phyloP scores from a whole-genome alignment of 257 asterid genomes.

The Solanum chilense region DNA sequence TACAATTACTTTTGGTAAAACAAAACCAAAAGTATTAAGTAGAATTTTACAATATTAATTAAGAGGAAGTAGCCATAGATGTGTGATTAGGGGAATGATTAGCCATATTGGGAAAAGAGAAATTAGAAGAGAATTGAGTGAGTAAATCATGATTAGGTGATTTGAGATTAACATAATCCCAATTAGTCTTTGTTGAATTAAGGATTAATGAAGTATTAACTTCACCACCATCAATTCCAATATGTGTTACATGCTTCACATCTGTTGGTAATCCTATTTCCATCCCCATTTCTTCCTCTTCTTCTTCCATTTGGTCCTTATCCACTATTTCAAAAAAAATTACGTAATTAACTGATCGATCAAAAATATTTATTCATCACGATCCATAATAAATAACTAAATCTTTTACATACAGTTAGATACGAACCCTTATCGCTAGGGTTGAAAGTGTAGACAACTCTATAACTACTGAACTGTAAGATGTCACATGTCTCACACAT shows the following conservation, averaged over 20 bases:
- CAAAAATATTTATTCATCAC: background rate
- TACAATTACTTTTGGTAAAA: background rate
- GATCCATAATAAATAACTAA: accelerated
- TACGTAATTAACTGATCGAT: background rate
- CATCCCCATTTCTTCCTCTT: slow-evolving; percentile 12
- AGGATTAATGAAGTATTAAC: background rate
- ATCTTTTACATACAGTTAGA: background rate
- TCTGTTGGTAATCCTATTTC: slow-evolving; percentile 39
- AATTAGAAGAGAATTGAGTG: background rate
- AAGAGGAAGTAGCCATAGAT: background rate
- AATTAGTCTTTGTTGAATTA: background rate
- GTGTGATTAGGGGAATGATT: background rate
- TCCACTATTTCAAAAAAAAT: background rate
- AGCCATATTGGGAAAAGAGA: background rate
- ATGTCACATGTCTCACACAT: background rate
- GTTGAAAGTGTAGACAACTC: background rate
- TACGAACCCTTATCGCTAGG: background rate
- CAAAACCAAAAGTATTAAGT: background rate
- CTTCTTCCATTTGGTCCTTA: background rate
- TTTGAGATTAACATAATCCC: background rate
- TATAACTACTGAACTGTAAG: background rate
- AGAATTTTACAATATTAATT: background rate
- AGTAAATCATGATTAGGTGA: background rate
- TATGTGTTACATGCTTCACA: slow-evolving; percentile 34
- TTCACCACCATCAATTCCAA: slow-evolving; percentile 26